phyloP scores from a whole-genome alignment of 2,329 filamentous ascomycete genomes.

The Penicillium vulpinum region DNA sequence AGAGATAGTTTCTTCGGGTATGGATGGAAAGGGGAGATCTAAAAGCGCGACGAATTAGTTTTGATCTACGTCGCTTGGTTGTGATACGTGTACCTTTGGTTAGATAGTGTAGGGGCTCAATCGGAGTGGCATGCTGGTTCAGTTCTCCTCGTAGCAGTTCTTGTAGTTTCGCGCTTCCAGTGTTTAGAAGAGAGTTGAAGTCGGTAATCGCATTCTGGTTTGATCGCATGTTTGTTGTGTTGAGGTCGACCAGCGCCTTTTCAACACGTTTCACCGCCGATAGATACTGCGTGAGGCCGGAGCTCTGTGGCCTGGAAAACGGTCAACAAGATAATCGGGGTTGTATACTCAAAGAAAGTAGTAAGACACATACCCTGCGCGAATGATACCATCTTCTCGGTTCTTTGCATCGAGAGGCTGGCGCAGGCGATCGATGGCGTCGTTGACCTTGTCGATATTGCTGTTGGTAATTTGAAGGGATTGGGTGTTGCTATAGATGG shows the following conservation, averaged over 20 bases:
- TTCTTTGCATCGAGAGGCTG: conserved; percentile 92
- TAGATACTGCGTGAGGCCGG: conserved; percentile 80
- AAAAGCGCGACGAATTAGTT: conserved; percentile 6
- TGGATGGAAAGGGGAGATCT: conserved; percentile 73
- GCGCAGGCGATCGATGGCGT: conserved; percentile 82
- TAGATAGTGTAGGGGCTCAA: conserved; percentile 89
- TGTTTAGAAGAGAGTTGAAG: conserved; percentile 72
- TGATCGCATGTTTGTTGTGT: conserved; percentile 83
- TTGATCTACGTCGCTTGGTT: not conserved
- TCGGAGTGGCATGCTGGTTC: conserved; percentile 71
- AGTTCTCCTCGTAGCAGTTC: conserved; percentile 78
- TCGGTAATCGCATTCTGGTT: conserved; percentile 88
- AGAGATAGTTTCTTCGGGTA: conserved; percentile 74
- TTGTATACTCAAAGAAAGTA: not conserved
- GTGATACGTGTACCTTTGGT: conserved; percentile 67
- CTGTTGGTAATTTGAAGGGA: conserved; percentile 81
- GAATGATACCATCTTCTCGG: conserved; percentile 87
- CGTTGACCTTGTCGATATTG: conserved; percentile 84
- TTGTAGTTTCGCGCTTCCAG: conserved; percentile 80
- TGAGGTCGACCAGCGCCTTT: conserved; percentile 79
- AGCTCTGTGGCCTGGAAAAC: conserved; percentile 66
- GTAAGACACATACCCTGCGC: conserved; percentile 60
- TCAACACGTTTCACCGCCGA: conserved; percentile 85
- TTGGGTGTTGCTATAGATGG: conserved; percentile 89
- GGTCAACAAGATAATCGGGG: not conserved